Base-by-base conservation (phyloP, 1,139 yeast genomes). In the Lodderomyces parapsilosis region DNA sequence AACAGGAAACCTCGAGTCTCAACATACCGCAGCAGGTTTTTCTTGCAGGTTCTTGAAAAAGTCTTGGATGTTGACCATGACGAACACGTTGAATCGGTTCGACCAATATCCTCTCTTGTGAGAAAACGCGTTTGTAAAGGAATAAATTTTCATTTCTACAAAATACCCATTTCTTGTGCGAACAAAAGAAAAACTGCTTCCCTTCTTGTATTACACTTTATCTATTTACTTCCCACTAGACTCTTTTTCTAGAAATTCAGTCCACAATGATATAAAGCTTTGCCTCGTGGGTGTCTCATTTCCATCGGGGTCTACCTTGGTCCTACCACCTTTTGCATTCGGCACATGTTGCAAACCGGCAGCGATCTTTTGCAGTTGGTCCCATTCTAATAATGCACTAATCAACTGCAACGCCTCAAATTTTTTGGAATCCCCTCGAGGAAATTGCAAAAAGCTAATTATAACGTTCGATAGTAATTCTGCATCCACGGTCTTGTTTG, bases 341-440 rank as follows among this genome's bases (percentile, higher is more conserved):
- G 62, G 63, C 15, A 63, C 62, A 37, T 84, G 78, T 33, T 81
- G 63, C 44, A 91, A 69, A 0, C 98, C 98, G 1, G 96, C 96
- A 48, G 85, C 90, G 25, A 83, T 74, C 53, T 80, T 83, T 58
- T 89, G 85, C 35, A 80, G 81, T 39, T 88, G 94, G 59, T 86
- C 93, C 99, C 99, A 93, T 45, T 80, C 84, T 47, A 93, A 69
- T 54, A 86, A 83, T 47, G 88, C 88, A 22, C 96, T 78, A 36
- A 93, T 84, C 46, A 93, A 74, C 59, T 83, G 89, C 44, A 93
- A 73, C 4, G 94, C 96, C 67, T 93, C 98, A 58, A 86, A 93
- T 62, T 93, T 89, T 63, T 91, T 93, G 11, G 96, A 79, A 59
- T 93, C 99, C 1, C 95, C 96, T 49, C 99, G 73, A 6, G 96